Conservation (phyloP, 164 flowering plant species). For the Nymphaea thermarum region DNA sequence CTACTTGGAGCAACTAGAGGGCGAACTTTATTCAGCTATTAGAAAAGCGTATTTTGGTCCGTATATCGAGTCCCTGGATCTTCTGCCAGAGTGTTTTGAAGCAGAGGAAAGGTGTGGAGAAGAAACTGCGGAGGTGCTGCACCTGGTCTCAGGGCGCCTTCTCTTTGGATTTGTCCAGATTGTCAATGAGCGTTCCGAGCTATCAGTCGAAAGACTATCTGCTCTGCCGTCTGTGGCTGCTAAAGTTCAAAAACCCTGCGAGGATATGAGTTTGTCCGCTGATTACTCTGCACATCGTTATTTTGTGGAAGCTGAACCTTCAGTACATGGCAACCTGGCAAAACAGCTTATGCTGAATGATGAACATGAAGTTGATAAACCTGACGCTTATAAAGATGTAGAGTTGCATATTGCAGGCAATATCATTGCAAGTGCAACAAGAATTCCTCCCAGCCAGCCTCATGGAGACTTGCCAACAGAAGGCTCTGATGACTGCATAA, state of each 20-base stretch:
- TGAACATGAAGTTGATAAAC: slow-evolving; percentile 6
- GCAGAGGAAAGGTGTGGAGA: slow-evolving; percentile 84
- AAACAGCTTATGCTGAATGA: slow-evolving; percentile 9
- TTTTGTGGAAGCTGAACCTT: neutral
- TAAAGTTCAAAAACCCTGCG: slow-evolving; percentile 4
- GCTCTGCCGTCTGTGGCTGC: slow-evolving; percentile 6
- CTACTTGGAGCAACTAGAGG: slow-evolving; percentile 66
- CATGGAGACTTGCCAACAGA: slow-evolving; percentile 21
- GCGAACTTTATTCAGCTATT: slow-evolving; percentile 73
- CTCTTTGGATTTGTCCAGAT: slow-evolving; percentile 74
- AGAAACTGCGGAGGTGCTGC: slow-evolving; percentile 75
- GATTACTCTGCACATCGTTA: slow-evolving; percentile 1
- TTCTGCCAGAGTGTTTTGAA: slow-evolving; percentile 90
- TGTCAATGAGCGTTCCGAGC: slow-evolving; percentile 27
- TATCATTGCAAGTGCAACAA: slow-evolving; percentile 62
- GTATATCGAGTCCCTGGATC: slow-evolving; percentile 52
- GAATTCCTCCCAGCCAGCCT: slow-evolving; percentile 50
- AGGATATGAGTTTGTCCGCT: slow-evolving; percentile 10
- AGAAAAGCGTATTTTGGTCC: slow-evolving; percentile 85
- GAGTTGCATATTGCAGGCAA: slow-evolving; percentile 71
- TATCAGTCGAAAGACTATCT: slow-evolving; percentile 27
- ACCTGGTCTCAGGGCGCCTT: slow-evolving; percentile 88
- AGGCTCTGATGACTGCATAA: slow-evolving; percentile 56
- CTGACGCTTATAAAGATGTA: slow-evolving; percentile 69
- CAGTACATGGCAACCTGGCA: neutral